Evolutionary conservation across 192 early-diverging fungal genomes (phyloP), one percentile per base, ranked within the genome.

Genomic region (Diversispora epigaea): DNA sequence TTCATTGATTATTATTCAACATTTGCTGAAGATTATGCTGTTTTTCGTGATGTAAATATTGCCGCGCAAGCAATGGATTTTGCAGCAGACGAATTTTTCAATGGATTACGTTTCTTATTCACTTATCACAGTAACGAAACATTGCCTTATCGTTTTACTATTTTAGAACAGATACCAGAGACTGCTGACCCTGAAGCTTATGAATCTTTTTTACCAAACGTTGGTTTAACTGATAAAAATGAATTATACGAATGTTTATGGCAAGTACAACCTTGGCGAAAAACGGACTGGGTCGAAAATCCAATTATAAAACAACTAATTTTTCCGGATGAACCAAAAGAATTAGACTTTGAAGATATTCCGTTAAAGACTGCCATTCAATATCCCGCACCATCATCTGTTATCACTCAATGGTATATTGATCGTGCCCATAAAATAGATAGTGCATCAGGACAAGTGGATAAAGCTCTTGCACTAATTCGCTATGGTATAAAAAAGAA

Each of bases 41-140:
- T 75, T 19, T 93, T 92, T 77, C 81, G 89, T 10, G 88, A 92
- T 55, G 65, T 78, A n/a, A 81, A 90, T 81, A 83, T 93, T 12
- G 82, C 86, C 2, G 76, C 75, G 4, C 80, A 86, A 58, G 91
- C 88, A 0, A 84, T 84, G 65, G 75, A 82, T 17, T 89, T 81
- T 78, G 92, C 92, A 0, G 75, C 83, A 3, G 72, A 77, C 44
- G 89, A 86, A 63, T 83, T 88, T 44, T 76, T 88, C 52, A 67
- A 80, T 54, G 92, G 86, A 2, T 68, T 92, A 40, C 83, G 86
- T 63, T 79, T 86, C 6, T 69, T 93, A 17, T 87, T 92, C 47
- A 87, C 81, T 52, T 83, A 88, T 0, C 90, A 92, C 65, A 84
- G 87, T 2, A 44, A 77, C 4, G 87, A 91, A 46, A 75, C 87